Conservation (phyloP, 768 basidiomycete genomes). For the Mycena epipterygia region DNA sequence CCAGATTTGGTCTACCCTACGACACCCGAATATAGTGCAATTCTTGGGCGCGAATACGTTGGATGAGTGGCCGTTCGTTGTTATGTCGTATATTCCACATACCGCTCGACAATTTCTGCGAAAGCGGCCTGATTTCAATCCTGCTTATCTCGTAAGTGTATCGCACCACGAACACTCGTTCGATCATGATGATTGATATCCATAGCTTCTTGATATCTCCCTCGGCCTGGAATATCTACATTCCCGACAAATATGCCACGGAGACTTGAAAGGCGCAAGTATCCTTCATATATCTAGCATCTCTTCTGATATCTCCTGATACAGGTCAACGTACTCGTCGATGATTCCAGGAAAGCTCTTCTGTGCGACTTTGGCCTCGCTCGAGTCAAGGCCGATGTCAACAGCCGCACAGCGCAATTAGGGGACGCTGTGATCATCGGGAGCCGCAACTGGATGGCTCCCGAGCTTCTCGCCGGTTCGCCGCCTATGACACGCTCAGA, state of each 20-base stretch:
- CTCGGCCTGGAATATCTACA: constrained; percentile 44
- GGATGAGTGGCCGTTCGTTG: constrained; percentile 13
- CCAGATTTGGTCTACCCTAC: constrained; percentile 48
- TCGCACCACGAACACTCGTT: too few relatives aligned
- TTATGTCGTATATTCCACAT: constrained; percentile 6
- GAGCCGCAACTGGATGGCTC: too few relatives aligned
- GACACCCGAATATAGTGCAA: constrained; percentile 81
- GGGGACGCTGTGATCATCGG: too few relatives aligned
- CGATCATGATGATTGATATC: neutral
- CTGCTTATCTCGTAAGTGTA: neutral
- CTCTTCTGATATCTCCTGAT: too few relatives aligned
- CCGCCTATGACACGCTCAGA: too few relatives aligned
- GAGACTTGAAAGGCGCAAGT: constrained; percentile 44
- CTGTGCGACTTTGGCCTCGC: too few relatives aligned
- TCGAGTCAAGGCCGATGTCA: too few relatives aligned
- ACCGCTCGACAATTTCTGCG: neutral
- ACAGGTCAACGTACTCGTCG: too few relatives aligned
- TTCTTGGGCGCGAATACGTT: constrained; percentile 16
- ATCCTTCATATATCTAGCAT: too few relatives aligned
- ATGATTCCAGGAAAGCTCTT: too few relatives aligned
- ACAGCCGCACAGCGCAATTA: too few relatives aligned
- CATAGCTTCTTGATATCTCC: constrained; percentile 40
- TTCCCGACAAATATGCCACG: constrained; percentile 9
- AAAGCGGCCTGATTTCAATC: neutral
- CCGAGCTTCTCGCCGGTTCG: too few relatives aligned